A percentile compares a stretch with the other conserved stretches of the same genome.
Evolutionary conservation across 495 filamentous ascomycete genomes (phyloP).

Genomic region (Penicillium steckii): DNA sequence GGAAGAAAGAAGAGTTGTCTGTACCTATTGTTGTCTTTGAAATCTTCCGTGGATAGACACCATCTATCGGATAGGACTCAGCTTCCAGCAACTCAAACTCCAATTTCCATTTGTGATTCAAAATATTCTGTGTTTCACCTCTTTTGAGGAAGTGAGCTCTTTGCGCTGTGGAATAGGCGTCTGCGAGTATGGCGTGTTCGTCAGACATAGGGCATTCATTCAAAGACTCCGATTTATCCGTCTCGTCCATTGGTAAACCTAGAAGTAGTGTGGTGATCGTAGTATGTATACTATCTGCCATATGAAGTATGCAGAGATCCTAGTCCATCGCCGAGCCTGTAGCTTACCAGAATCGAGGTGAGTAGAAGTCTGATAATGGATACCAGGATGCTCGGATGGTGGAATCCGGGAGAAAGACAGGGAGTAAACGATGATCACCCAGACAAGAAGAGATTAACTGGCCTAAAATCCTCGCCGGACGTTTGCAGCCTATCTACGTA

Average conservation of each 20-base stretch:
- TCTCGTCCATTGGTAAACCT: neutral
- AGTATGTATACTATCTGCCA: too few species aligned
- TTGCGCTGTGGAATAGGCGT: conserved; percentile 6
- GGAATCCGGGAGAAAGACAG: neutral
- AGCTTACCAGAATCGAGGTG: too few species aligned
- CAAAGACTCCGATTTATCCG: conserved; percentile 8
- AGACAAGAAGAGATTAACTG: neutral
- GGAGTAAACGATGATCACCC: neutral
- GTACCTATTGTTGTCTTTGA: conserved; percentile 33
- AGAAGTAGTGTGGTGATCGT: too few species aligned
- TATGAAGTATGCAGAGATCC: neutral
- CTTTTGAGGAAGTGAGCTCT: neutral
- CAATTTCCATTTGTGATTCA: conserved; percentile 29
- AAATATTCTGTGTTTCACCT: conserved; percentile 7
- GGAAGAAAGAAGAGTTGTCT: conserved; percentile 28
- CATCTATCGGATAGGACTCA: conserved; percentile 25
- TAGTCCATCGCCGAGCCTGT: too few species aligned
- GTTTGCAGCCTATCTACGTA: too few species aligned
- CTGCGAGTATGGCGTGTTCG: conserved; percentile 20
- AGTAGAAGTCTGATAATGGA: too few species aligned
- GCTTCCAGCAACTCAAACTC: conserved; percentile 26
- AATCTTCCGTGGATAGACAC: conserved; percentile 13
- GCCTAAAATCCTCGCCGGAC: too few species aligned
- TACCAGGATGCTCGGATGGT: neutral
- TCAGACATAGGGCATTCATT: conserved; percentile 18